Conservation (phyloP, 2,329 filamentous ascomycete genomes). For the Clarireedia sp. region DNA sequence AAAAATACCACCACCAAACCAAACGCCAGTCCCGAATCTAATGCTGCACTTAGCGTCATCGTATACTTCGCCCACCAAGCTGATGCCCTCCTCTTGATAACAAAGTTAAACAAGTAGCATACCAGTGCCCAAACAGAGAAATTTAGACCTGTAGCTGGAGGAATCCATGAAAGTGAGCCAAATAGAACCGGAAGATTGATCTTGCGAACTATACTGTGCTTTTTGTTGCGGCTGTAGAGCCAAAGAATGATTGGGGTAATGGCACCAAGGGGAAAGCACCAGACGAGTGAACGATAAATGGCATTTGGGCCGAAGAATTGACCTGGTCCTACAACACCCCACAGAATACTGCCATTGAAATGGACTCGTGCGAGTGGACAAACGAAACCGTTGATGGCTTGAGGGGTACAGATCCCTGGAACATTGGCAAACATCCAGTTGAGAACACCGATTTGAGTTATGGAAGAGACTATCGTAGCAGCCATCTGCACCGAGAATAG, state of each 20-base stretch:
- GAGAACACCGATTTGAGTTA: slow-evolving; percentile 76
- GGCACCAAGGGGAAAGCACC: slow-evolving; percentile 73
- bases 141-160: slow-evolving; percentile 77
- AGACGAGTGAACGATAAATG: slow-evolving; percentile 68
- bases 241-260: slow-evolving; percentile 67
- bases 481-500: slow-evolving; percentile 72
- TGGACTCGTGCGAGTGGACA: slow-evolving; percentile 82
- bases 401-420: slow-evolving; percentile 65
- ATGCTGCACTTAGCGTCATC: slow-evolving; percentile 76
- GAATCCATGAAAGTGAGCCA: slow-evolving; percentile 77
- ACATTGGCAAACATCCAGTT: slow-evolving; percentile 87
- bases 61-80: slow-evolving; percentile 90
- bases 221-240: slow-evolving; percentile 55
- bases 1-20: slow-evolving; percentile 81
- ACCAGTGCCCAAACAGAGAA: slow-evolving; percentile 83
- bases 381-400: slow-evolving; percentile 80
- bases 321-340: slow-evolving; percentile 76
- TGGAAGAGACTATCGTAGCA: slow-evolving; percentile 65
- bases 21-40: slow-evolving; percentile 76
- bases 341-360: slow-evolving; percentile 84
- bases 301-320: slow-evolving; percentile 75
- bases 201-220: slow-evolving; percentile 59
- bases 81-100: slow-evolving; percentile 58
- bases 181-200: slow-evolving; percentile 79
- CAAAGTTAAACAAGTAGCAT: slow-evolving; percentile 76